Evolutionary conservation across 148 eudicot species (phyloP).

Genomic region (Camellia lanceoleosa): DNA sequence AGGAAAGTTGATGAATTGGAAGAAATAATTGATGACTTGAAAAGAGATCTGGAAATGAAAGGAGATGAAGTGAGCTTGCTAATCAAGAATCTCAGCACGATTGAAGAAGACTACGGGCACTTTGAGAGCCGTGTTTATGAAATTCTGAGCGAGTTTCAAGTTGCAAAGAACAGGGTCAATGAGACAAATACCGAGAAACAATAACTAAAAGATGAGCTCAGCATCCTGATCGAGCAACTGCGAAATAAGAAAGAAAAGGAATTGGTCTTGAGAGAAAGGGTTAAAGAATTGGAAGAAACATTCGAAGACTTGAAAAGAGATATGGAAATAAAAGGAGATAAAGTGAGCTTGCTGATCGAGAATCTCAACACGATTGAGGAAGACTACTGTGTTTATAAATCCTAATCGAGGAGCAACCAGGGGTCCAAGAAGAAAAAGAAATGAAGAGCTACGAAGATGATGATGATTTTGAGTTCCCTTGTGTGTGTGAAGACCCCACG

Average conservation of each 20-base stretch:
- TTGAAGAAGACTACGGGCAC: constrained; percentile 63
- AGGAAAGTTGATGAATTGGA: constrained; percentile 52
- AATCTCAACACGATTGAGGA: no score
- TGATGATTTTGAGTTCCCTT: no score
- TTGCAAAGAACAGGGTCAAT: constrained; percentile 39
- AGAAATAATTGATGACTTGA: constrained; percentile 65
- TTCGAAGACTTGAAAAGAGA: constrained; percentile 36
- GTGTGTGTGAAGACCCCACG: no score
- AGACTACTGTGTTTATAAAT: no score
- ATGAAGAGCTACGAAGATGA: no score
- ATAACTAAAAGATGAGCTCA: constrained; percentile 35
- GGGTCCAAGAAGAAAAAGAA: no score
- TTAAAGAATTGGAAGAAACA: constrained; percentile 34
- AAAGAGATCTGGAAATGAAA: constrained; percentile 67
- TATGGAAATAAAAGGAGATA: constrained; percentile 33
- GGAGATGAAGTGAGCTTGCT: constrained; percentile 55
- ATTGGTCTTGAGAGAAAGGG: constrained; percentile 25
- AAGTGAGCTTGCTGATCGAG: constrained; percentile 8
- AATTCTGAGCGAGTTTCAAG: constrained; percentile 58
- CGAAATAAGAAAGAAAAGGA: constrained; percentile 34
- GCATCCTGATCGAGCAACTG: constrained; percentile 35
- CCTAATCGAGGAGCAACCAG: no score
- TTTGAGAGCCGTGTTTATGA: constrained; percentile 41
- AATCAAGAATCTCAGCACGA: constrained; percentile 53
- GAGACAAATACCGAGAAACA: constrained; percentile 44